These are phyloP conservation scores for Amphicarpaea edgeworthii DNA, from an alignment of 306 rosid genomes.

Conservation along the genomic window DNA sequence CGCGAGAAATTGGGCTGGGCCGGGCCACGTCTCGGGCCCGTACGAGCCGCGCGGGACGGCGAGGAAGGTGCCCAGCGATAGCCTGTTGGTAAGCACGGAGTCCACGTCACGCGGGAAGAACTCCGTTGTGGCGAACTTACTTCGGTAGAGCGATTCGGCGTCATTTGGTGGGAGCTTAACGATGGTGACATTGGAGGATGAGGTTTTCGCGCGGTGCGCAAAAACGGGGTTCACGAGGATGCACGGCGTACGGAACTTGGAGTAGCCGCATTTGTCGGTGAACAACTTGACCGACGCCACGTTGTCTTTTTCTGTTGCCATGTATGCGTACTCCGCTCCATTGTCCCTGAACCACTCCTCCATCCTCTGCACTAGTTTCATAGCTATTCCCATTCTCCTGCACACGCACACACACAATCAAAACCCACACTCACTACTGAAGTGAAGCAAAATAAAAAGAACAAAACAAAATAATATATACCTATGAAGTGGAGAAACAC, in stretches of 20 bases:
- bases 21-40: conserved; percentile 52
- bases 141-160: conserved; percentile 78
- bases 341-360: conserved; percentile 85
- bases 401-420: background rate
- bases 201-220: conserved; percentile 60
- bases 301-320: conserved; percentile 93
- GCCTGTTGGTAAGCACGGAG: conserved; percentile 68
- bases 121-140: conserved; percentile 81
- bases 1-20: conserved; percentile 56
- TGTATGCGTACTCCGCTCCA: conserved; percentile 90
- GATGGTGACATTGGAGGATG: conserved; percentile 48
- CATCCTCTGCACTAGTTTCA: conserved; percentile 66
- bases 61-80: conserved; percentile 78
- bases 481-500: conserved; percentile 90
- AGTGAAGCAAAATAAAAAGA: background rate
- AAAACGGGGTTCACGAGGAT: conserved; percentile 89
- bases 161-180: conserved; percentile 60
- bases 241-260: conserved; percentile 82
- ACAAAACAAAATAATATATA: background rate
- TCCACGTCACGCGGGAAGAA: conserved; percentile 97
- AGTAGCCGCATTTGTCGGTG: conserved; percentile 90
- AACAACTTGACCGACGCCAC: conserved; percentile 78
- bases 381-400: conserved; percentile 92
- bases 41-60: conserved; percentile 62
- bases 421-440: background rate